Evolutionary conservation across 768 basidiomycete genomes (phyloP).

Genomic region (Chalciporus piperatus): DNA sequence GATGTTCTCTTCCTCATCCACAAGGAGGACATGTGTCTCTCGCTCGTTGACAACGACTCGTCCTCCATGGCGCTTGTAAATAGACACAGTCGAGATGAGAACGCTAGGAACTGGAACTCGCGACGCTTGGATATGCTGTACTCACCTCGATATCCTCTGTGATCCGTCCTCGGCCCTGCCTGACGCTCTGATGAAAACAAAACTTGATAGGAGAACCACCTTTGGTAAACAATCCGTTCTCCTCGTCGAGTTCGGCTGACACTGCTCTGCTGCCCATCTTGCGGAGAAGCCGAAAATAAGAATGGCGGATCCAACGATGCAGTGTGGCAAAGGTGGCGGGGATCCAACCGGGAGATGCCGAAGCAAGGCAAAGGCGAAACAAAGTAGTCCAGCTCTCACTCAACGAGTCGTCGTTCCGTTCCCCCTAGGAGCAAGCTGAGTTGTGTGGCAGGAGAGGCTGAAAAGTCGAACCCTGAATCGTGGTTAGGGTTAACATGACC

Average conservation of each 20-base stretch:
- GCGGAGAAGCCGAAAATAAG: not conserved
- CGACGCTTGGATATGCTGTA: not conserved
- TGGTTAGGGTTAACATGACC: constrained; percentile 25
- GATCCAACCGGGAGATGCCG: too few species aligned
- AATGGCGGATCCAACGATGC: not conserved
- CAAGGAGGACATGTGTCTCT: constrained; percentile 23
- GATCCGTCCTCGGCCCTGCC: constrained; percentile 18
- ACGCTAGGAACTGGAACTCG: not conserved
- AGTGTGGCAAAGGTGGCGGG: not conserved
- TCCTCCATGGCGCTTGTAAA: constrained; percentile 21
- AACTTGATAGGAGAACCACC: constrained; percentile 22
- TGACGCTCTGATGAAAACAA: constrained; percentile 28
- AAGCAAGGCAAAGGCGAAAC: too few species aligned
- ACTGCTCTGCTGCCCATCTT: not conserved
- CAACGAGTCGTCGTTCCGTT: too few species aligned
- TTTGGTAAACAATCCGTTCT: constrained; percentile 21
- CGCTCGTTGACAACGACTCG: constrained; percentile 14
- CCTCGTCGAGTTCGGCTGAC: constrained; percentile 1
- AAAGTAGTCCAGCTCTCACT: too few species aligned
- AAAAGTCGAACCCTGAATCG: constrained; percentile 22
- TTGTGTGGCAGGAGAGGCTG: too few species aligned
- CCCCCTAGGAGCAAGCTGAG: too few species aligned
- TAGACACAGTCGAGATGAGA: too few species aligned
- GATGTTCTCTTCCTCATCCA: constrained; percentile 30
- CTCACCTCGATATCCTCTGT: constrained; percentile 20